Base-by-base conservation (phyloP, 768 basidiomycete genomes). In the Suillus lakei region DNA sequence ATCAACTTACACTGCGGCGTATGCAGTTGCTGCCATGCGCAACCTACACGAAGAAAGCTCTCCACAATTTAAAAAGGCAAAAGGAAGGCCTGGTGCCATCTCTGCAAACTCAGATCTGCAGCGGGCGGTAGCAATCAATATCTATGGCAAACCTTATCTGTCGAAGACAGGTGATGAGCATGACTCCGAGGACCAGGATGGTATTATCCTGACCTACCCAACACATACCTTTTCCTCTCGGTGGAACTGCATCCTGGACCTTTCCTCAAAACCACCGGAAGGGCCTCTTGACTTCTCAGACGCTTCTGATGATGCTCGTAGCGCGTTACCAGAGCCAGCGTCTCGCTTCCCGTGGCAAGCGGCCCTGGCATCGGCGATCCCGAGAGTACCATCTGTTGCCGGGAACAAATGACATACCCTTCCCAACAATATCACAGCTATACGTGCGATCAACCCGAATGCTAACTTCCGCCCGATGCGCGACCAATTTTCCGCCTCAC, bases 241-340 rank as follows among this genome's bases (percentile, higher is more conserved):
- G 36, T 98, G 96, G 96, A 97, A 94, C 68, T 96, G 94, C 69
- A 81, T 93, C 2, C 86, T 98, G 23, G 93, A 96, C 74, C 82
- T 98, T n/a, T 78, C 85, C 2, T 71, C 84, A 3, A 76, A 70
- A 59, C 70, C 69, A 26, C 68, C 38, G 38, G 68, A 76, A 66
- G 68, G 69, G 68, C 67, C 70, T 53, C 43, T 36, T 58, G 67
- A 68, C 62, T 61, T 68, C 34, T 66, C 64, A 36, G 72, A 67
- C 60, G 53, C 62, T 26, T 59, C 63, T 62, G 67, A 38, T 50
- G 61, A 28, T 16, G 67, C 70, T 61, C 77, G 67, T 16, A 68
- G 86, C 71, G 85, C 82, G 9, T 81, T 92, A 21, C 92, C 91
- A 0, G 89, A 91, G 64, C 93, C 92, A 10, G 83, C 92, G 3